phyloP scores from a whole-genome alignment of 768 basidiomycete genomes.

The Rhizopogon vinicolor region DNA sequence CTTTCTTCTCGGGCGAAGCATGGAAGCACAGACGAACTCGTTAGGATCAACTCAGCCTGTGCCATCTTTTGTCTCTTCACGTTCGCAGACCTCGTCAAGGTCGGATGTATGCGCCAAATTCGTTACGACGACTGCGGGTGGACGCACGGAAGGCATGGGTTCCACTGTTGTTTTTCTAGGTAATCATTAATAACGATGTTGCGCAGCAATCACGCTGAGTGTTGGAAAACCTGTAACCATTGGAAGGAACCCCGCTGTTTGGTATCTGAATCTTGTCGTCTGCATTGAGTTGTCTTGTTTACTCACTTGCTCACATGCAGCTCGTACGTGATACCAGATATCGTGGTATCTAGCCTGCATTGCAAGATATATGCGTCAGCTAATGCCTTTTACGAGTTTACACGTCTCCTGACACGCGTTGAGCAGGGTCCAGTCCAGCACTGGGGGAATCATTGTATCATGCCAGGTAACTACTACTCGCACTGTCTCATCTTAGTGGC shows the following conservation, averaged over 20 bases:
- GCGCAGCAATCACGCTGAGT: constrained; percentile 53
- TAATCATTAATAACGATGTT: not conserved
- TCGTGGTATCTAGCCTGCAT: constrained; percentile 63
- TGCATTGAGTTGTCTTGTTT: not conserved
- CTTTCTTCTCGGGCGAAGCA: not conserved
- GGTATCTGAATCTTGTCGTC: constrained; percentile 34
- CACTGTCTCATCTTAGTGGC: not conserved
- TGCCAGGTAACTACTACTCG: constrained; percentile 51
- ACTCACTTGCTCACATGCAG: constrained; percentile 13
- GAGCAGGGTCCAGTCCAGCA: constrained; percentile 60
- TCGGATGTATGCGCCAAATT: constrained; percentile 68
- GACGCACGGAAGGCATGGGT: constrained; percentile 57
- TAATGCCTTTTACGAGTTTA: not conserved
- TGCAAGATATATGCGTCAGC: constrained; percentile 79
- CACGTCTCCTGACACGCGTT: not conserved
- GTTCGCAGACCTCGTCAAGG: constrained; percentile 6
- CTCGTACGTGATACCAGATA: constrained; percentile 61
- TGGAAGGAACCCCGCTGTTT: constrained; percentile 65
- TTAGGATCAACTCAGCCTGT: constrained; percentile 24
- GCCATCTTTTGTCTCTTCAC: constrained; percentile 17
- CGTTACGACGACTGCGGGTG: constrained; percentile 51
- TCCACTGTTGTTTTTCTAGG: not conserved
- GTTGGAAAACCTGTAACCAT: constrained; percentile 62
- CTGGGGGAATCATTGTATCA: constrained; percentile 71
- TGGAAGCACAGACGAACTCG: not conserved